A percentile compares a stretch with the other conserved stretches of the same genome.
phyloP scores from a whole-genome alignment of 2,329 filamentous ascomycete genomes.

The Colletotrichum graminicola region DNA sequence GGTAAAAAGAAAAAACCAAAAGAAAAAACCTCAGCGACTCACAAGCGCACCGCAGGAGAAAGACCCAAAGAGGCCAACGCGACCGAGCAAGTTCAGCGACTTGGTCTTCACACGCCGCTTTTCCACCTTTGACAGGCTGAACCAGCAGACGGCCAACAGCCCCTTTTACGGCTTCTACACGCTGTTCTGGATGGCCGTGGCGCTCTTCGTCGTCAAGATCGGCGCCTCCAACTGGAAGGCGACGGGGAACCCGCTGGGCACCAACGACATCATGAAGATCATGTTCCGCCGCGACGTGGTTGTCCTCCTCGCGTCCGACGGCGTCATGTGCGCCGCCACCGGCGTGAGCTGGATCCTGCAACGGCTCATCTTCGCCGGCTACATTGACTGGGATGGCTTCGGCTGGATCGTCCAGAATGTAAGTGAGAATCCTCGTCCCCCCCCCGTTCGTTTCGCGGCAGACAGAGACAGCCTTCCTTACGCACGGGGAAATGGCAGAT shows the following conservation, averaged over 20 bases:
- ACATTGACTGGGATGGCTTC: constrained; percentile 73
- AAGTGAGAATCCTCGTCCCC: constrained; percentile 44
- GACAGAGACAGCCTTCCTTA: constrained; percentile 3
- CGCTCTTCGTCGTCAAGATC: constrained; percentile 75
- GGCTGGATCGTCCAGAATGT: constrained; percentile 82
- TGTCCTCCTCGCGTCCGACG: constrained; percentile 73
- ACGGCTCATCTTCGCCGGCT: constrained; percentile 67
- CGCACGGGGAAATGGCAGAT: constrained; percentile 54
- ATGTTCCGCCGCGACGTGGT: constrained; percentile 71
- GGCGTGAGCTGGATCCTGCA: constrained; percentile 76
- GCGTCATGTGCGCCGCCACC: constrained; percentile 75
- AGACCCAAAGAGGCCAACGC: constrained; percentile 29
- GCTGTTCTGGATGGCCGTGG: constrained; percentile 80
- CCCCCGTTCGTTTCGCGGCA: not conserved
- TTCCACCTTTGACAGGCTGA: constrained; percentile 80
- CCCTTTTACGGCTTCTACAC: constrained; percentile 85
- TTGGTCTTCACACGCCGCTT: constrained; percentile 80
- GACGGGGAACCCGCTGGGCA: constrained; percentile 77
- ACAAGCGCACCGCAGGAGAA: constrained; percentile 21
- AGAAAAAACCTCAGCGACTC: not conserved
- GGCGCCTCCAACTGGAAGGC: constrained; percentile 75
- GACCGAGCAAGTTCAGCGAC: constrained; percentile 54
- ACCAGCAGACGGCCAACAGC: constrained; percentile 72
- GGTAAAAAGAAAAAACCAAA: too few relatives aligned
- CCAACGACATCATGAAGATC: constrained; percentile 77